Evolutionary conservation across 1,139 yeast species (phyloP).

Genomic region (Yamadazyma diddensiae): DNA sequence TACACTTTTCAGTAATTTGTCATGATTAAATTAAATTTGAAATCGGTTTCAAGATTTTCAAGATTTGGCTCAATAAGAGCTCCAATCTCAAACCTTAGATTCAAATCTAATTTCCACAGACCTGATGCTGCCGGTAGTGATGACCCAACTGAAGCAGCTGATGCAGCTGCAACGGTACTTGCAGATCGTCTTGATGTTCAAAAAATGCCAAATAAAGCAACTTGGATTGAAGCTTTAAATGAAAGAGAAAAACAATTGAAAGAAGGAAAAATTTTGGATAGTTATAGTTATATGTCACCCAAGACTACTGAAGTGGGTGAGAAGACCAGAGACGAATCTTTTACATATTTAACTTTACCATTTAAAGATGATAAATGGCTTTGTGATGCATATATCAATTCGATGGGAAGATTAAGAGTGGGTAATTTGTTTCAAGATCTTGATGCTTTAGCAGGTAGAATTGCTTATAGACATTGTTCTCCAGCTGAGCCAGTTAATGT

Average conservation of each 20-base stretch:
- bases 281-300: slow-evolving; percentile 69
- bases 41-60: too few species aligned
- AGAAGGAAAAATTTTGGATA: slow-evolving; percentile 69
- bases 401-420: slow-evolving; percentile 82
- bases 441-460: slow-evolving; percentile 86
- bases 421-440: slow-evolving; percentile 92
- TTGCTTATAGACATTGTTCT: slow-evolving; percentile 80
- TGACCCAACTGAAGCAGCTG: slow-evolving; percentile 59
- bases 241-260: slow-evolving; percentile 68
- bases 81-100: too few species aligned
- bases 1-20: too few species aligned
- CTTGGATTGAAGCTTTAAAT: slow-evolving; percentile 83
- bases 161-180: slow-evolving; percentile 62
- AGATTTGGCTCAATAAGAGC: too few species aligned
- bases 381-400: slow-evolving; percentile 83
- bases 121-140: slow-evolving; percentile 40
- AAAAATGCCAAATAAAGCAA: slow-evolving; percentile 52
- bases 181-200: slow-evolving; percentile 47
- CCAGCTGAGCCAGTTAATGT: slow-evolving; percentile 93
- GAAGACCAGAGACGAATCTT: slow-evolving; percentile 72
- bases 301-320: slow-evolving; percentile 70
- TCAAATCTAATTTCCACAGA: slow-evolving; percentile 27
- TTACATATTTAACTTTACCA: slow-evolving; percentile 69
- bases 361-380: slow-evolving; percentile 81
- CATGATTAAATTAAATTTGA: too few species aligned